phyloP scores from a whole-genome alignment of 2,329 filamentous ascomycete species.

The Byssothecium circinans region DNA sequence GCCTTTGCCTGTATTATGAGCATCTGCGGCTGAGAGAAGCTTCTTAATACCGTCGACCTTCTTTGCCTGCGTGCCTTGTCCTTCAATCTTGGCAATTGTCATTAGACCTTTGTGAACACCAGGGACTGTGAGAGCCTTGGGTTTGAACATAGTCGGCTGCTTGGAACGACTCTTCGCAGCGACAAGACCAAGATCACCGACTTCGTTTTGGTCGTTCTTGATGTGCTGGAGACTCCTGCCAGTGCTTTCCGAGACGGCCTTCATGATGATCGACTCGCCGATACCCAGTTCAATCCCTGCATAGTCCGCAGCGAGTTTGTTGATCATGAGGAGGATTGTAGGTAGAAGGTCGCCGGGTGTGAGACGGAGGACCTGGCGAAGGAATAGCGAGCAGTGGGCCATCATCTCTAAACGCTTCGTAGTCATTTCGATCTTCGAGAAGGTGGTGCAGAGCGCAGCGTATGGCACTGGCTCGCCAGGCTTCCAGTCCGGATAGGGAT shows the following conservation, averaged over 20 bases:
- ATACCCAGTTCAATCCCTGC: constrained; percentile 97
- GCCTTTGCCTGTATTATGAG: constrained; percentile 62
- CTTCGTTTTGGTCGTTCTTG: constrained; percentile 93
- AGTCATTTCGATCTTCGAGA: constrained; percentile 92
- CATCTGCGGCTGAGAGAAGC: constrained; percentile 85
- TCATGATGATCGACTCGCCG: constrained; percentile 97
- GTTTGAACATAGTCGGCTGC: constrained; percentile 98
- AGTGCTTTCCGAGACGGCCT: constrained; percentile 92
- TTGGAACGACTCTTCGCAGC: constrained; percentile 94
- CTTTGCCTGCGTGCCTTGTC: constrained; percentile 82
- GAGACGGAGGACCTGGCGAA: constrained; percentile 89
- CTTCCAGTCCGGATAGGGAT: constrained; percentile 96
- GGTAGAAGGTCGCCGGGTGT: constrained; percentile 86
- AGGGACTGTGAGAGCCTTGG: constrained; percentile 82
- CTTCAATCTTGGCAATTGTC: constrained; percentile 81
- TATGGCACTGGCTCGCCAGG: constrained; percentile 87
- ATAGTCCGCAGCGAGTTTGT: constrained; percentile 96
- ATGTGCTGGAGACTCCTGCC: constrained; percentile 86
- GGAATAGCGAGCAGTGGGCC: constrained; percentile 84
- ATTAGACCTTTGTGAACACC: constrained; percentile 88
- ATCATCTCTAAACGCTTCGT: constrained; percentile 87
- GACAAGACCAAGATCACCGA: constrained; percentile 91
- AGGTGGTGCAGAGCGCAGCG: constrained; percentile 89
- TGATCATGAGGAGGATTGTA: constrained; percentile 93
- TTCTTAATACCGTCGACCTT: constrained; percentile 98